Base-by-base conservation (phyloP, 164 flowering plant genomes). In the Aristolochia californica region DNA sequence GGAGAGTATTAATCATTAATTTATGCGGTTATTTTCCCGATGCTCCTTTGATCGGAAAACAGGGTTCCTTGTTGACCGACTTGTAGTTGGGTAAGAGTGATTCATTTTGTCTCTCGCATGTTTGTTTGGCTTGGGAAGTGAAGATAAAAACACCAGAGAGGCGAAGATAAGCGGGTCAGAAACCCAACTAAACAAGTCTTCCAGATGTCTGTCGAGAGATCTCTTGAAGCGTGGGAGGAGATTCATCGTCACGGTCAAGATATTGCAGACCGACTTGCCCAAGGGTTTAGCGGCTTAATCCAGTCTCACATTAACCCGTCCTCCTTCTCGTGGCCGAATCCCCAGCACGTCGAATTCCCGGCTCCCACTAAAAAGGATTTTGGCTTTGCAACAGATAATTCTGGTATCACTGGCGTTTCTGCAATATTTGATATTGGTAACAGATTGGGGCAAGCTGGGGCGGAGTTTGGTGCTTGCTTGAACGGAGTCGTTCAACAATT, bases 211-310 rank as follows among this genome's bases (percentile, higher is more conserved):
- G 82, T 77, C 13, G 96, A 88, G 72, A 87, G 89, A 57, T 79
- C 96, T 0, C 79, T 93, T 25, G 98, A 93, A 62, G 95, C 97
- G 21, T 93, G 98, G 98, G 97, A 88, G 62, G 98, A 93, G 82
- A 80, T 93, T 57, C 97, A 88, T 68, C 66, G 97, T 26, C 98
- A 93, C n/a, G 90, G 97, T 2, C 94, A 74, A 50, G 95, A 87
- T 67, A 62, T 93, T 11, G 98, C 97, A 5, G 98, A 93, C 53
- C 72, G 81, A 60, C 69, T 93, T 0, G 80, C 95, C 5, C 97
- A 93, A 67, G 94, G 97, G 0, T 82, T 93, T 61, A 77, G 70
- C 5, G 95, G 87, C 1, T 62, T 93, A 63, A 74, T 91, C 55
- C 84, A 78, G 23, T 68, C 90, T 20, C 96, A 84, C 57, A 81